Evolutionary conservation across 495 filamentous ascomycete genomes (phyloP).

Genomic region (Mytilinidion resinicola): DNA sequence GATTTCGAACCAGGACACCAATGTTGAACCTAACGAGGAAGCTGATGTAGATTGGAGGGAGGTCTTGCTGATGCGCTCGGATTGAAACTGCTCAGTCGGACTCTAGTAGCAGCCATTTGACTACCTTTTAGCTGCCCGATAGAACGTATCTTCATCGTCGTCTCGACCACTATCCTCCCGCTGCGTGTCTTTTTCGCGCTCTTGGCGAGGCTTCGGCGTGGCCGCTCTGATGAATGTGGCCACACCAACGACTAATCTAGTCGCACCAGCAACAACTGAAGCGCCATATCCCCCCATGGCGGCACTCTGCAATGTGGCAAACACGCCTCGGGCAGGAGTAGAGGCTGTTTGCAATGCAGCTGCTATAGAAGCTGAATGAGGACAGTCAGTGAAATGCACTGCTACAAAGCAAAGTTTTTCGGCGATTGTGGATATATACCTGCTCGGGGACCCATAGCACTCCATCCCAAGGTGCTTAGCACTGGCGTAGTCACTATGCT

Average conservation of each 20-base stretch:
- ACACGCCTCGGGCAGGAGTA: constrained; percentile 1
- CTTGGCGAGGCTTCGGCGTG: too few species aligned
- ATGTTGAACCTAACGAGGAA: too few species aligned
- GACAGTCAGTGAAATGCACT: neutral
- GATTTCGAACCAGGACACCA: too few species aligned
- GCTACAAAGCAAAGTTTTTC: neutral
- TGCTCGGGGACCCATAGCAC: constrained; percentile 4
- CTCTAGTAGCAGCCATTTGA: too few species aligned
- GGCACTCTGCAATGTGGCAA: constrained; percentile 15
- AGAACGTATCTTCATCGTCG: too few species aligned
- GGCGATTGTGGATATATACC: constrained; percentile 1
- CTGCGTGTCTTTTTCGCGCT: too few species aligned
- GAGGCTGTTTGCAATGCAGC: neutral
- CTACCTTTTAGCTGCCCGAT: too few species aligned
- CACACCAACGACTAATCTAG: neutral
- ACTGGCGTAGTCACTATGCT: constrained; percentile 2
- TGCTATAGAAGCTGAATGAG: neutral
- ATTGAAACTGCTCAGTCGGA: too few species aligned
- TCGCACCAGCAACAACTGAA: neutral
- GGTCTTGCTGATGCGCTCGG: too few species aligned
- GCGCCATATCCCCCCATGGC: constrained; percentile 17
- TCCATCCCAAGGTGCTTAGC: constrained; percentile 6
- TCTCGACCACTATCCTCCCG: too few species aligned
- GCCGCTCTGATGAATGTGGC: too few species aligned
- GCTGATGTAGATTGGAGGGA: too few species aligned